Percentiles rank a stretch among this genome's conserved stretches.
Evolutionary conservation across 805 yeast species (phyloP).

Genomic region (Maudiozyma serrabonitensis): DNA sequence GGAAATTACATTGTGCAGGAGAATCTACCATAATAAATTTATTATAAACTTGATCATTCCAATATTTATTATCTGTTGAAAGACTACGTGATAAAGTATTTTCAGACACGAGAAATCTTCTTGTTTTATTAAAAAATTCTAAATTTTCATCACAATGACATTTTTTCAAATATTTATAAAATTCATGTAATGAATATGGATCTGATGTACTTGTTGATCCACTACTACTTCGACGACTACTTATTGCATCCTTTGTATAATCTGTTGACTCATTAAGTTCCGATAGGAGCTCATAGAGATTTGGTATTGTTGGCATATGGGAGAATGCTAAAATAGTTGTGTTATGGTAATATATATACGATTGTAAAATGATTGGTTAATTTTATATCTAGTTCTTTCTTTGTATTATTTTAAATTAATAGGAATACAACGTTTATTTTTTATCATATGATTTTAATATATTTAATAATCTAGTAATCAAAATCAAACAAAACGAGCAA

Average conservation of each 20-base stretch:
- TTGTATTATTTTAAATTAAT: too few species aligned
- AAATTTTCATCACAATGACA: conserved; percentile 28
- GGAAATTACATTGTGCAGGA: conserved; percentile 25
- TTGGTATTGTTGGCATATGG: conserved; percentile 4
- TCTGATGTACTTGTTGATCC: not conserved
- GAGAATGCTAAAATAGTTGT: too few species aligned
- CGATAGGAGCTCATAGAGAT: conserved; percentile 5
- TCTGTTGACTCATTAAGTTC: conserved; percentile 2
- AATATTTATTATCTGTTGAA: conserved; percentile 6
- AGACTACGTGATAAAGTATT: not conserved
- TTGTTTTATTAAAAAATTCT: conserved; percentile 16
- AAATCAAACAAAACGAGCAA: too few species aligned
- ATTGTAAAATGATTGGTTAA: too few species aligned
- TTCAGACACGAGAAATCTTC: conserved; percentile 5
- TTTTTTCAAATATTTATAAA: conserved; percentile 15
- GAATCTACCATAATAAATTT: conserved; percentile 20
- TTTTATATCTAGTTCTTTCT: too few species aligned
- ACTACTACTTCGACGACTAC: not conserved
- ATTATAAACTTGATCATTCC: conserved; percentile 19
- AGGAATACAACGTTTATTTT: too few species aligned
- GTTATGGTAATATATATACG: too few species aligned
- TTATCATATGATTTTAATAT: too few species aligned
- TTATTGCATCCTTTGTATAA: not conserved
- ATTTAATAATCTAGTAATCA: too few species aligned
- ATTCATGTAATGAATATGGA: conserved; percentile 13